Conservation (phyloP, 139 green algal species). For the Chloropicon primus region DNA sequence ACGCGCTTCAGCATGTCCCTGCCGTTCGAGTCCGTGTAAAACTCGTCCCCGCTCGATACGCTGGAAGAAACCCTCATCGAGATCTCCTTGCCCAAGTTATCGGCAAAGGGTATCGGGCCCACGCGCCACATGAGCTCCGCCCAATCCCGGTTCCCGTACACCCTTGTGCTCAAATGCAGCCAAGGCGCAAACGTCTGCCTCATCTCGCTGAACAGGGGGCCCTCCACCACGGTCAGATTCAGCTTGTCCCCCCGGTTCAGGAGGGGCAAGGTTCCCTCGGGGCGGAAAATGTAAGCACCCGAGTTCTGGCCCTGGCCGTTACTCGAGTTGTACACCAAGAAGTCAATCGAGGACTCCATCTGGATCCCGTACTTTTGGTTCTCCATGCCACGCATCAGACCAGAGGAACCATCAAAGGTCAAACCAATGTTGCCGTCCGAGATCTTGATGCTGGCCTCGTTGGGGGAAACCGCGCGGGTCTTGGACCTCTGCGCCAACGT, state of each 20-base stretch:
- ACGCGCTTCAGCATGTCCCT: constrained; percentile 41
- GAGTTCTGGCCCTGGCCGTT: constrained; percentile 18
- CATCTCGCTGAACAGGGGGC: constrained; percentile 37
- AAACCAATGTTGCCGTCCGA: background rate
- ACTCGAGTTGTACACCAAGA: background rate
- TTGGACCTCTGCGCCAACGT: background rate
- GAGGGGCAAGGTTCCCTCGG: background rate
- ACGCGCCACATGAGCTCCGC: constrained; percentile 60
- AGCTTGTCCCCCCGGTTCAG: background rate
- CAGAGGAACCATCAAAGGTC: background rate
- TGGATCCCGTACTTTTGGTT: constrained; percentile 1
- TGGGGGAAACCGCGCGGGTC: background rate
- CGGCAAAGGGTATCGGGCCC: constrained; percentile 44
- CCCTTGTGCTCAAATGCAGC: constrained; percentile 29
- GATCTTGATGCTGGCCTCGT: background rate
- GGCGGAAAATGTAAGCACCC: constrained; percentile 54
- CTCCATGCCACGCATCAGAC: background rate
- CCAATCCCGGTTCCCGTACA: constrained; percentile 19
- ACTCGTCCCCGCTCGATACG: constrained; percentile 17
- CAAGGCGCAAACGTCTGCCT: constrained; percentile 32
- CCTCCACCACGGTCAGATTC: constrained; percentile 21
- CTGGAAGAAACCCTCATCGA: constrained; percentile 16
- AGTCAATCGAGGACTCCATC: background rate
- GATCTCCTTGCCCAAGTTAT: constrained; percentile 42
- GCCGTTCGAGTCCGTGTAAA: constrained; percentile 61